These are phyloP conservation scores for Obelidium mucronatum DNA, from an alignment of 192 early-diverging fungal species.

Conservation along the genomic window DNA sequence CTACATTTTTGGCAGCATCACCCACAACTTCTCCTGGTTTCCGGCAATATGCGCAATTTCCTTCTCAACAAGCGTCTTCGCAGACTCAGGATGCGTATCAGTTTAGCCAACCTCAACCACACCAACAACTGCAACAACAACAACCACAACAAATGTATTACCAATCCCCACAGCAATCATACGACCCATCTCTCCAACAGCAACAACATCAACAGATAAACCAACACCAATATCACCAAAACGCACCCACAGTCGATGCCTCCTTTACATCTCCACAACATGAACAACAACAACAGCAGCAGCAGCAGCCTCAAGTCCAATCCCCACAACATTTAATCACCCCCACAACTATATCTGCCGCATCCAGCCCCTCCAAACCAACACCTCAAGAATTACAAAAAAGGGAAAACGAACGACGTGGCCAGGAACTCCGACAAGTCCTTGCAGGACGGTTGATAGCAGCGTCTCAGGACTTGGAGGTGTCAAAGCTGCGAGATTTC, in stretches of 20 bases:
- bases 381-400: not conserved
- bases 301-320: not conserved
- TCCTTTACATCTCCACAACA: not conserved
- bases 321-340: slow-evolving; percentile 30
- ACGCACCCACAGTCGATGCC: slow-evolving; percentile 10
- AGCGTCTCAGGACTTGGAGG: slow-evolving; percentile 22
- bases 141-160: slow-evolving; percentile 18
- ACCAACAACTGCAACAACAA: slow-evolving; percentile 36
- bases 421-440: slow-evolving; percentile 13
- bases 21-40: not conserved
- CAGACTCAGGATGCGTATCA: not conserved
- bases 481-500: slow-evolving; percentile 6
- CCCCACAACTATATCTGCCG: slow-evolving; percentile 37
- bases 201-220: slow-evolving; percentile 36
- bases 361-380: slow-evolving; percentile 35
- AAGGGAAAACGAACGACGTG: slow-evolving; percentile 42
- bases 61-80: not conserved
- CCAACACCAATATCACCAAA: slow-evolving; percentile 26
- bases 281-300: slow-evolving; percentile 30
- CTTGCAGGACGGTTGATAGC: not conserved
- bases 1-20: too few species aligned
- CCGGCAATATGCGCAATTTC: not conserved
- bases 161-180: slow-evolving; percentile 41
- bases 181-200: slow-evolving; percentile 37
- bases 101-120: slow-evolving; percentile 21